Base-by-base conservation (phyloP, 352 stramenopile species). In the Globisporangium orthogonon region DNA sequence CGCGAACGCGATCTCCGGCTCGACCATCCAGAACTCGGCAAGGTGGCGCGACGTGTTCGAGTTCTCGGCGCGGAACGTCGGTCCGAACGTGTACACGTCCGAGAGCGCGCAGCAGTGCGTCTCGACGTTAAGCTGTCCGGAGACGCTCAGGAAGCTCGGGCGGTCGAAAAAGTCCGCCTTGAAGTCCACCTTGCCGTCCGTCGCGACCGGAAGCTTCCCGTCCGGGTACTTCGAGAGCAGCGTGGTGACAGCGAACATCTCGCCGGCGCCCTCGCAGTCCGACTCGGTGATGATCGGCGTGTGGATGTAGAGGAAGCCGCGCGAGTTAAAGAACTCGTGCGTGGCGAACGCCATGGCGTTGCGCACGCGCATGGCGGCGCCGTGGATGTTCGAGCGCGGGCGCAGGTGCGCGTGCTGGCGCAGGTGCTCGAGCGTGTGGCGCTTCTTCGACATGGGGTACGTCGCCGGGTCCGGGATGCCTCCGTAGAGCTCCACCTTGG, bases 1-100 rank as follows among this genome's bases (percentile, higher is more conserved):
- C 14, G 82, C 82, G 49, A 92, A 92, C 17, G 82, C 82, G 43
- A 98, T 96, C 65, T 97, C 87, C 1, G 94, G 94, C 76, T 99
- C 97, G 37, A 99, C 92, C 96, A 99, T 99, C 83, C 95, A 97
- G 74, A 99, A 99, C 73, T 99, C 96, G 9, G 95, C 94, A 54
- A 99, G 73, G 73, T 99, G 97, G 54, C 97, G 83, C 50, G 93
- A 89, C 49, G 97, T 99, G 78, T 99, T 97, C 41, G 80, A 97
- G 79, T 99, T 99, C 83, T 99, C 97, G 11, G 97, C 97, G 39
- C 97, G 91, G 73, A 99, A 99, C 47, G 97, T 99, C 23, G 97
- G 97, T 17, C 97, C 97, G 70, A 99, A 99, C 35, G 97, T 99
- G 74, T 99, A 99, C 54, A 87, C 78, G 57, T 92, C 76, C 62